Conservation (phyloP, 73 alveolate genomes). For the Tetrahymena elliotti region DNA sequence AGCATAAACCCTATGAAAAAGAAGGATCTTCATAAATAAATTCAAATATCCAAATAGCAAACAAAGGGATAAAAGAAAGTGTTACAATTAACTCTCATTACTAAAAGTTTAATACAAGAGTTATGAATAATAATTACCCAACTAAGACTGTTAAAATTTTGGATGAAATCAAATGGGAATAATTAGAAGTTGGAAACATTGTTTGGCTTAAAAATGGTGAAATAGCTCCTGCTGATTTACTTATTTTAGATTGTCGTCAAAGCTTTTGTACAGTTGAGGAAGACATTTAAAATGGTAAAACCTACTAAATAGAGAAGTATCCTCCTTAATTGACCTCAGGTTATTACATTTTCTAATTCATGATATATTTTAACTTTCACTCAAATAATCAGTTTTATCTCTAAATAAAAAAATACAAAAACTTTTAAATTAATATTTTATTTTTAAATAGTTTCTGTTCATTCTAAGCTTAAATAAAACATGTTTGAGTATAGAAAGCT, state of each 20-base stretch:
- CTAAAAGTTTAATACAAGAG: not conserved
- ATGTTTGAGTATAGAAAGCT: not conserved
- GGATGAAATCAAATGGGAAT: conserved; percentile 20
- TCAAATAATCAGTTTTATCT: too few relatives aligned
- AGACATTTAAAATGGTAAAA: not conserved
- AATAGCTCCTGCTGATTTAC: conserved; percentile 33
- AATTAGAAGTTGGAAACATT: conserved; percentile 20
- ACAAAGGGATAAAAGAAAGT: not conserved
- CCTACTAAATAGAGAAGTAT: not conserved
- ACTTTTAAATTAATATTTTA: not conserved
- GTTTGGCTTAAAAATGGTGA: conserved; percentile 23
- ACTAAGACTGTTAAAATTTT: not conserved
- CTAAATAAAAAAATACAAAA: too few relatives aligned
- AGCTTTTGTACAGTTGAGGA: not conserved
- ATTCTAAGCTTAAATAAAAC: not conserved
- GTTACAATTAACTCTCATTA: not conserved
- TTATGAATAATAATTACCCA: not conserved
- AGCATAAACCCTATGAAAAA: not conserved
- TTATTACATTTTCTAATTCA: too few relatives aligned
- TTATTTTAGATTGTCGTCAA: conserved; percentile 1
- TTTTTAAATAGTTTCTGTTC: not conserved
- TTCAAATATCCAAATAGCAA: not conserved
- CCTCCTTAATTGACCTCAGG: not conserved
- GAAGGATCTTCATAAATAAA: not conserved
- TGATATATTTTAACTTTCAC: too few relatives aligned